Evolutionary conservation across 768 basidiomycete species (phyloP).

Genomic region (Rhodosporidiobolus odoratus): DNA sequence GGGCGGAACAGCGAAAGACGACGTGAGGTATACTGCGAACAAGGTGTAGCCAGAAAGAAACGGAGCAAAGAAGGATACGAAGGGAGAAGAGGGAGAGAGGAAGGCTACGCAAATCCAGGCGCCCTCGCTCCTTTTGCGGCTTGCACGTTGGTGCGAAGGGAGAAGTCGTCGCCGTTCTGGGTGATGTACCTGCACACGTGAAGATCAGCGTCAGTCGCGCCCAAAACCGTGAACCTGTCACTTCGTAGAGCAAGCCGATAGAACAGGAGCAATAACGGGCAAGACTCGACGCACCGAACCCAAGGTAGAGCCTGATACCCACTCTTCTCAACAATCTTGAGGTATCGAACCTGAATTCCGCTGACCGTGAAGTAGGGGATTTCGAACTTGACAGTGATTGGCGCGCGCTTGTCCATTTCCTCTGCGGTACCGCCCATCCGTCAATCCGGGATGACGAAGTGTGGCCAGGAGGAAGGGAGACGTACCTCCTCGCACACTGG

Average conservation of each 20-base stretch:
- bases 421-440: slow-evolving; percentile 51
- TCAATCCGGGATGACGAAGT: neutral
- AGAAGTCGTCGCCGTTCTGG: slow-evolving; percentile 47
- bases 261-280: neutral
- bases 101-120: neutral
- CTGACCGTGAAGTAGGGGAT: slow-evolving; percentile 94
- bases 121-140: slow-evolving; percentile 14
- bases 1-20: neutral
- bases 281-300: slow-evolving; percentile 74
- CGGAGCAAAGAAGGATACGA: neutral
- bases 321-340: slow-evolving; percentile 98
- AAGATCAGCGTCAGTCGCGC: too few species aligned
- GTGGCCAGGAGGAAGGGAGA: slow-evolving; percentile 24
- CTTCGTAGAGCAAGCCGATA: neutral
- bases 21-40: neutral
- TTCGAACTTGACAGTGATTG: slow-evolving; percentile 95
- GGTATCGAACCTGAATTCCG: slow-evolving; percentile 76
- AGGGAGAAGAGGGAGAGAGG: neutral
- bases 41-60: neutral
- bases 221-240: neutral
- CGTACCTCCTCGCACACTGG: slow-evolving; percentile 83
- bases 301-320: slow-evolving; percentile 94
- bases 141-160: slow-evolving; percentile 29
- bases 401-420: slow-evolving; percentile 81
- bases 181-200: slow-evolving; percentile 42